Conservation (phyloP, 306 rosid genomes). For the Crotalaria pallida region DNA sequence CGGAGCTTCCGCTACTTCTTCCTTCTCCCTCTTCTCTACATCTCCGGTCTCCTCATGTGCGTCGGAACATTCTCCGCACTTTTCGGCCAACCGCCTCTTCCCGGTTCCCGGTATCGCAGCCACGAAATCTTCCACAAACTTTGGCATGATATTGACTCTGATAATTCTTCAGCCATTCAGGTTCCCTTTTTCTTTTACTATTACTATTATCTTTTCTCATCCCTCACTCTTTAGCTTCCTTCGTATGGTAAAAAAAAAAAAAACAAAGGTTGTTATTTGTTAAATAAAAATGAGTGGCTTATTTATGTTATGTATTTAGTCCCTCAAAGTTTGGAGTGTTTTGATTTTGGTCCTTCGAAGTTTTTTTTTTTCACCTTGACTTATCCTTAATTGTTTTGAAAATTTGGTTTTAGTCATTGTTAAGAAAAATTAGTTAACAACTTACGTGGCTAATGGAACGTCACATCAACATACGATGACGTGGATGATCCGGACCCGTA, state of each 20-base stretch:
- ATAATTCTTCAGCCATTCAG: conserved; percentile 75
- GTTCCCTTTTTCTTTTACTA: conserved; percentile 25
- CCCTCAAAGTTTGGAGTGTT: no score
- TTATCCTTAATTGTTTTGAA: no score
- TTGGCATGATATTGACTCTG: conserved; percentile 51
- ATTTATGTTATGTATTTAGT: no score
- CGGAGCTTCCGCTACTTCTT: conserved; percentile 67
- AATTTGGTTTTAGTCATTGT: no score
- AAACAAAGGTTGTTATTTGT: no score
- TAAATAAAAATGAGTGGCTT: no score
- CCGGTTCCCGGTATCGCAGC: conserved; percentile 84
- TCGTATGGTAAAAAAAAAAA: neutral
- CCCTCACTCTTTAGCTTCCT: neutral
- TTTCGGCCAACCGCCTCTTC: conserved; percentile 55
- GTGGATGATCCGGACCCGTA: no score
- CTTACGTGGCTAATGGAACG: no score
- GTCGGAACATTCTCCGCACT: conserved; percentile 78
- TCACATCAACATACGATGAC: no score
- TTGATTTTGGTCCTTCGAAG: no score
- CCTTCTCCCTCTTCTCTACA: conserved; percentile 66
- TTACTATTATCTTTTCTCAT: neutral
- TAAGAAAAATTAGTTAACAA: no score
- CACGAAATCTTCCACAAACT: conserved; percentile 55
- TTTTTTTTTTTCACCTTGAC: no score
- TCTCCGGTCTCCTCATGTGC: conserved; percentile 80